Percentiles rank a stretch among this genome's conserved stretches.
Evolutionary conservation across 1,284 basidiomycete species (phyloP).

Genomic region (Trametes versicolor): DNA sequence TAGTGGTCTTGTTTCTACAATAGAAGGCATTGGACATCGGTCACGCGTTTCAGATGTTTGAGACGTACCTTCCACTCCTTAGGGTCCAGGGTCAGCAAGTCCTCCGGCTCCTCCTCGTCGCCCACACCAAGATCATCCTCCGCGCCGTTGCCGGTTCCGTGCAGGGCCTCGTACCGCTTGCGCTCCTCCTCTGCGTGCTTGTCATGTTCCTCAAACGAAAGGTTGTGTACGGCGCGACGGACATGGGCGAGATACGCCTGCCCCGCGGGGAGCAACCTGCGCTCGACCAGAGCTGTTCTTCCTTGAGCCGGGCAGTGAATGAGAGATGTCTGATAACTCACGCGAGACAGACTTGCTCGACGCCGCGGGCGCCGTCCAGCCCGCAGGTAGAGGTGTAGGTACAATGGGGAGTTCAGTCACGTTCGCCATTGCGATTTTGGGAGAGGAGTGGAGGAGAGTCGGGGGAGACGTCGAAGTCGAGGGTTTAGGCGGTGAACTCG

Average conservation of each 20-base stretch:
- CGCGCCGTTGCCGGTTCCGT: conserved; percentile 63
- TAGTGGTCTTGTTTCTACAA: conserved; percentile 97
- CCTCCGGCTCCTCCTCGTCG: conserved; percentile 87
- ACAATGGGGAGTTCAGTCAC: conserved; percentile 46
- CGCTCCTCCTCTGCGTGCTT: conserved; percentile 64
- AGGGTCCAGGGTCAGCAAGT: conserved; percentile 84
- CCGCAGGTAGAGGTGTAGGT: conserved; percentile 42
- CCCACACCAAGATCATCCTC: conserved; percentile 94
- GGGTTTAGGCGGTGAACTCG: not conserved
- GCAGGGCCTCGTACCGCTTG: conserved; percentile 60
- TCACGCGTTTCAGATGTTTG: not conserved
- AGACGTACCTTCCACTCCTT: conserved; percentile 95
- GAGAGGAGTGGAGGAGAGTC: conserved; percentile 9
- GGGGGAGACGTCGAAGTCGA: conserved; percentile 8
- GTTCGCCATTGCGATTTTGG: conserved; percentile 44
- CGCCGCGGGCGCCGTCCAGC: conserved; percentile 42
- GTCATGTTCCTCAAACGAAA: conserved; percentile 87
- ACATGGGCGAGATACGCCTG: conserved; percentile 87
- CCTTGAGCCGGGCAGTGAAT: conserved; percentile 13
- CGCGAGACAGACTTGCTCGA: conserved; percentile 47
- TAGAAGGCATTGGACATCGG: not conserved
- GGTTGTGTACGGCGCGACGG: conserved; percentile 75
- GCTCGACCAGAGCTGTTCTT: conserved; percentile 47
- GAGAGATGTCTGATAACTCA: conserved; percentile 33
- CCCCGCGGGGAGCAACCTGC: conserved; percentile 81